These are phyloP conservation scores for Septoria linicola DNA, from an alignment of 2,329 filamentous ascomycete species.

Conservation along the genomic window DNA sequence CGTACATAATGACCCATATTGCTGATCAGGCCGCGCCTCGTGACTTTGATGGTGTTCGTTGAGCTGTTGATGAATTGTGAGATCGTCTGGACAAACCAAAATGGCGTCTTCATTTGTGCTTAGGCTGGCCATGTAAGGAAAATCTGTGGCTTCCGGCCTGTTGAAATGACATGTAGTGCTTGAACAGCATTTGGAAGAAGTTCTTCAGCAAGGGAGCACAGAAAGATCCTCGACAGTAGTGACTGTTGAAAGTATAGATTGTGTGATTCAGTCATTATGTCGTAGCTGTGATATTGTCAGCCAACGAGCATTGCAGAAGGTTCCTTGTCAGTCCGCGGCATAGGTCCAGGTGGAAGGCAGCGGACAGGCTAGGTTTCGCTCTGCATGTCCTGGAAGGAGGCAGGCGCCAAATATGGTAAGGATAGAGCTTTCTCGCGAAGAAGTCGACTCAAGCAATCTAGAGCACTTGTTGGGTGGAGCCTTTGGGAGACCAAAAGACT, in stretches of 20 bases:
- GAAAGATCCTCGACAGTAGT: too few relatives aligned
- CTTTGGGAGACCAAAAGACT: too few relatives aligned
- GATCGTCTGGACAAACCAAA: constrained; percentile 25
- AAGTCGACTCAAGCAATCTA: not conserved
- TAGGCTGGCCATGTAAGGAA: not conserved
- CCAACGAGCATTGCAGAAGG: constrained; percentile 14
- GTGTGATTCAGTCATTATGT: constrained; percentile 17
- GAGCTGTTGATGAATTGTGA: constrained; percentile 21
- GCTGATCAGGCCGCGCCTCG: constrained; percentile 1
- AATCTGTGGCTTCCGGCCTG: not conserved
- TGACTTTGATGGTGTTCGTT: constrained; percentile 11
- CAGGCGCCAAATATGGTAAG: not conserved
- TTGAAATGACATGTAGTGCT: not conserved
- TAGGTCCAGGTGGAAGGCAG: constrained; percentile 8
- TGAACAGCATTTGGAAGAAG: not conserved
- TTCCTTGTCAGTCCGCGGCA: constrained; percentile 15
- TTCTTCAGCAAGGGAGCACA: not conserved
- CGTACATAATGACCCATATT: not conserved
- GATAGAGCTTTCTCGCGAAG: constrained; percentile 3
- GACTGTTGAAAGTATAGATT: too few relatives aligned
- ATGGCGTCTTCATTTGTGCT: constrained; percentile 15
- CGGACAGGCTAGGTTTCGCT: constrained; percentile 12
- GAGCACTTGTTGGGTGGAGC: too few relatives aligned
- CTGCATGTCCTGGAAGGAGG: not conserved
- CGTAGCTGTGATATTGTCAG: not conserved